Percentiles rank a stretch among this genome's conserved stretches.
These are phyloP conservation scores for Fusarium liriodendri DNA, from an alignment of 2,329 filamentous ascomycete species.

Conservation along the genomic window DNA sequence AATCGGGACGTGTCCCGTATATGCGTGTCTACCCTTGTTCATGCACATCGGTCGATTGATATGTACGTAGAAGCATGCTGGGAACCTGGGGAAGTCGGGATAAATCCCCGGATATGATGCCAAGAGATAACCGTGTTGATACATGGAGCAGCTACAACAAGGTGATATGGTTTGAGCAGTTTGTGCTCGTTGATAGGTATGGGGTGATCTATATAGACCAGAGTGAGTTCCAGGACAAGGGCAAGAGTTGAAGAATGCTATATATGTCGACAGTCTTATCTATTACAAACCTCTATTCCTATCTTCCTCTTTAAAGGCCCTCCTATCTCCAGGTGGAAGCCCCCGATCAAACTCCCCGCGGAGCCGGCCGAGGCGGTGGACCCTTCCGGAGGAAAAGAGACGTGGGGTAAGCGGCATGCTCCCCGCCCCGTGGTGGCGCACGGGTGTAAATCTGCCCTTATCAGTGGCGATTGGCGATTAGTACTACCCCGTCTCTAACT, in stretches of 20 bases:
- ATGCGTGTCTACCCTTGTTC: conserved; percentile 1
- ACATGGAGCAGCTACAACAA: not conserved
- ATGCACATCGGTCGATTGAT: not conserved
- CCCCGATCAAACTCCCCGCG: conserved; percentile 44
- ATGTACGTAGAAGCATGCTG: not conserved
- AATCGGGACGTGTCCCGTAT: not conserved
- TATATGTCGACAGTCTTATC: not conserved
- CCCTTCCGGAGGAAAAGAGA: conserved; percentile 12
- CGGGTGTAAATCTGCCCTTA: conserved; percentile 41
- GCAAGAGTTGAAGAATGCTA: not conserved
- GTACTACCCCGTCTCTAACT: not conserved
- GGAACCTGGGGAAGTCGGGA: not conserved
- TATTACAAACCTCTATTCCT: not conserved
- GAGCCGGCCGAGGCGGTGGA: conserved; percentile 47
- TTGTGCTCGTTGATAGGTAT: not conserved
- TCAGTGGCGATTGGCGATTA: conserved; percentile 35
- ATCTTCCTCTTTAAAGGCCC: not conserved
- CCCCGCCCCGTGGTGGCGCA: conserved; percentile 27
- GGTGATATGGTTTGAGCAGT: not conserved
- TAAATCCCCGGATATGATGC: not conserved
- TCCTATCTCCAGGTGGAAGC: conserved; percentile 42
- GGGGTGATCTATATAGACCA: not conserved
- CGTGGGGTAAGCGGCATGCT: conserved; percentile 39
- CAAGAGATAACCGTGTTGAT: not conserved
- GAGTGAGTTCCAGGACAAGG: no score